Evolutionary conservation across 495 filamentous ascomycete species (phyloP).

Genomic region (Hapsidospora chrysogenum): DNA sequence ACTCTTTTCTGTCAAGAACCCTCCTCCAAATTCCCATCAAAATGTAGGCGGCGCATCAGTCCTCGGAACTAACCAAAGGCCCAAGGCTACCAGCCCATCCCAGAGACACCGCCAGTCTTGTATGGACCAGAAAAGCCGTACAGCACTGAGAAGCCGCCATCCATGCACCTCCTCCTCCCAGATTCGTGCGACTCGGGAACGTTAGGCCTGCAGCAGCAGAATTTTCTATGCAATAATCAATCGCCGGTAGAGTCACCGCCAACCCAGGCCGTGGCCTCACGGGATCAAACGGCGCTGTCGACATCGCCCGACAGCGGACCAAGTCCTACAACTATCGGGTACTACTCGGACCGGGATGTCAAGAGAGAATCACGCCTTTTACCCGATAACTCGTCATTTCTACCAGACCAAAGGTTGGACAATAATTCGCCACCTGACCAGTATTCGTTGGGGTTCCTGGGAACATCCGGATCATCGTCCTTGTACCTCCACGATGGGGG

Average conservation of each 20-base stretch:
- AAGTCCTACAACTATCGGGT: too few relatives aligned
- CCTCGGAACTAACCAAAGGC: not conserved
- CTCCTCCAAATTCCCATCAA: too few relatives aligned
- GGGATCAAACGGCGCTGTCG: not conserved
- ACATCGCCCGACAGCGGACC: too few relatives aligned
- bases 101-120: not conserved
- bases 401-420: too few relatives aligned
- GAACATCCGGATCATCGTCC: not conserved
- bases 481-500: too few relatives aligned
- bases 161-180: not conserved
- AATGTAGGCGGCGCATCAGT: not conserved
- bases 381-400: too few relatives aligned
- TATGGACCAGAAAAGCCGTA: not conserved
- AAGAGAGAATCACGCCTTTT: too few relatives aligned
- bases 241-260: not conserved
- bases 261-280: not conserved
- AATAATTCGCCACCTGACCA: too few relatives aligned
- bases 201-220: not conserved
- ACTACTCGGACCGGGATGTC: too few relatives aligned
- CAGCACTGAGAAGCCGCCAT: not conserved
- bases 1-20: too few relatives aligned
- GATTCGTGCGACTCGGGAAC: not conserved
- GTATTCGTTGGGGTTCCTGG: not conserved
- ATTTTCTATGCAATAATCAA: not conserved
- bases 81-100: not conserved